A percentile compares a stretch with the other conserved stretches of the same genome.
These are phyloP conservation scores for Amaranthus cruentus DNA, from an alignment of 148 eudicot genomes.

Conservation along the genomic window DNA sequence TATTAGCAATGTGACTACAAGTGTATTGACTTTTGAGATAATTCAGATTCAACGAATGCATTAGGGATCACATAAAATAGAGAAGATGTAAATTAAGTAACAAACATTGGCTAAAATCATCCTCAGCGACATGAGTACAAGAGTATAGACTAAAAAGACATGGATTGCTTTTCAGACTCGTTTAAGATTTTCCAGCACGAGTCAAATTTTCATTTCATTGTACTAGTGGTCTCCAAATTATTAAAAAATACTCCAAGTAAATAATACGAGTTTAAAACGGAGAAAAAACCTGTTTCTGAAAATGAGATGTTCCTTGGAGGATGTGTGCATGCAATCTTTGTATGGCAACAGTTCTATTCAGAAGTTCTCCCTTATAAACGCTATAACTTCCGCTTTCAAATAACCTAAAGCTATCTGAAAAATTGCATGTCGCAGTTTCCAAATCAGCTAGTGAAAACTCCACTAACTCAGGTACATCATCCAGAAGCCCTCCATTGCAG, in stretches of 20 bases:
- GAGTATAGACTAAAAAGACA: not conserved
- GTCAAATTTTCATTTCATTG: not conserved
- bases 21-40: not conserved
- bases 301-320: conserved; percentile 55
- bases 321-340: conserved; percentile 54
- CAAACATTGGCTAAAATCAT: not conserved
- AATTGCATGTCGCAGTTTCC: conserved; percentile 77
- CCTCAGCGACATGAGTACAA: not conserved
- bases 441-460: conserved; percentile 60
- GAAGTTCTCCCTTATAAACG: conserved; percentile 80
- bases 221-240: not conserved
- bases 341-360: conserved; percentile 60
- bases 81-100: not conserved
- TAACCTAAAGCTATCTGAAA: conserved; percentile 73
- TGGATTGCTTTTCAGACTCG: not conserved
- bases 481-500: conserved; percentile 31
- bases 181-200: not conserved
- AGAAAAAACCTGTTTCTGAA: conserved; percentile 53
- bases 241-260: not conserved
- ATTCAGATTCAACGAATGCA: not conserved
- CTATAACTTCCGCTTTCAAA: conserved; percentile 52
- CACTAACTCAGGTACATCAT: conserved; percentile 37
- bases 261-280: not conserved
- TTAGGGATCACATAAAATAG: not conserved
- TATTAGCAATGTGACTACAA: not conserved